phyloP scores from a whole-genome alignment of 805 yeast species.

The Saccharomycopsis sp. region DNA sequence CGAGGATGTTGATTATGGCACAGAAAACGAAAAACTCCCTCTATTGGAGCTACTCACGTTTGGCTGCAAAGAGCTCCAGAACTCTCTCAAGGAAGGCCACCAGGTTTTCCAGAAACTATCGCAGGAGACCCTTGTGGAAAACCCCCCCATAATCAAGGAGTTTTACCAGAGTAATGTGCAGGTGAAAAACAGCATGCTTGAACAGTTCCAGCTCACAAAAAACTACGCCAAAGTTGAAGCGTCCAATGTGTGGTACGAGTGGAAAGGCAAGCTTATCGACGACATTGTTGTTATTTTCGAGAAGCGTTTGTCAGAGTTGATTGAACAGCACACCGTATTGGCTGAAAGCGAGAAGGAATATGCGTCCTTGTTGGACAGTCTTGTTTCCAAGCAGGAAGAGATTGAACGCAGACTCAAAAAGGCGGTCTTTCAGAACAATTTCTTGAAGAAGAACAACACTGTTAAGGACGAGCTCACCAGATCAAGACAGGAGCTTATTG shows the following conservation, averaged over 20 bases:
- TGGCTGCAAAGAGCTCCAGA: slow-evolving; percentile 44
- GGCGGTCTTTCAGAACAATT: slow-evolving; percentile 19
- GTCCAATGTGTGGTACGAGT: slow-evolving; percentile 46
- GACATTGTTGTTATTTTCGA: slow-evolving; percentile 33
- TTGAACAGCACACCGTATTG: slow-evolving; percentile 21
- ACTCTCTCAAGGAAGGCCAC: slow-evolving; percentile 43
- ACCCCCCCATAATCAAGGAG: slow-evolving; percentile 42
- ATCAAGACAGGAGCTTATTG: slow-evolving; percentile 19
- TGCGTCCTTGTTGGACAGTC: slow-evolving; percentile 9
- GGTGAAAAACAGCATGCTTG: slow-evolving; percentile 35
- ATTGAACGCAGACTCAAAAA: slow-evolving; percentile 20
- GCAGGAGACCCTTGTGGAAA: slow-evolving; percentile 35
- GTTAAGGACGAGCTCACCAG: slow-evolving; percentile 18
- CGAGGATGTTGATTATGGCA: slow-evolving; percentile 20
- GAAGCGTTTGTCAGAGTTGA: slow-evolving; percentile 21
- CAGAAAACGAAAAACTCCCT: slow-evolving; percentile 33
- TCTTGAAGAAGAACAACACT: slow-evolving; percentile 19
- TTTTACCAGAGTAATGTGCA: slow-evolving; percentile 33
- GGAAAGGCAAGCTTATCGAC: slow-evolving; percentile 43
- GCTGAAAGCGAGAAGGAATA: slow-evolving; percentile 17
- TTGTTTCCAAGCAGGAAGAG: slow-evolving; percentile 18
- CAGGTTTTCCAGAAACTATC: slow-evolving; percentile 36
- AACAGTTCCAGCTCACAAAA: slow-evolving; percentile 42
- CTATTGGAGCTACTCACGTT: slow-evolving; percentile 40
- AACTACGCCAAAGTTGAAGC: slow-evolving; percentile 44